phyloP scores from a whole-genome alignment of 129 eudicot species.

The Arctium lappa region DNA sequence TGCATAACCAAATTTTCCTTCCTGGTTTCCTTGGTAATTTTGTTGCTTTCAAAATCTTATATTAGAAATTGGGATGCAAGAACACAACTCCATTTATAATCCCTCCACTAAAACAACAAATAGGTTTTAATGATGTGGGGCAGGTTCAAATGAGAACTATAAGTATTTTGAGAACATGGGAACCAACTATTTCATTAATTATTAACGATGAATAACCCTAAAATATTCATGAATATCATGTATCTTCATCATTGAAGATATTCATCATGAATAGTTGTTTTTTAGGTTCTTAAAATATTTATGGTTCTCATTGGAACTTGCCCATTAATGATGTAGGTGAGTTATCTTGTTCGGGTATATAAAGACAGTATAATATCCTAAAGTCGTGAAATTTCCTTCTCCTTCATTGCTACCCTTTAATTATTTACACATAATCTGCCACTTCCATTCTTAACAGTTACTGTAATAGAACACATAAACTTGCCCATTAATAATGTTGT shows the following conservation, averaged over 20 bases:
- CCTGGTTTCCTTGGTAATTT: no score
- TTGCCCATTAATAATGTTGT: no score
- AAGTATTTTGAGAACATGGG: background rate
- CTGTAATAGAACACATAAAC: conserved; percentile 14
- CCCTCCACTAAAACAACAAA: no score
- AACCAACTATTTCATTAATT: background rate
- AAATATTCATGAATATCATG: background rate
- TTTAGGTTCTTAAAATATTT: background rate
- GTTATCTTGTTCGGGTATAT: background rate
- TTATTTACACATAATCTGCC: conserved; percentile 19
- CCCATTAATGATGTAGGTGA: background rate
- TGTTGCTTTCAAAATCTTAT: no score
- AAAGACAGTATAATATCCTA: background rate
- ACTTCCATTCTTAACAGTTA: background rate
- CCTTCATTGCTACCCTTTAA: background rate
- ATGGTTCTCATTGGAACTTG: background rate
- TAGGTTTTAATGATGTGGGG: no score
- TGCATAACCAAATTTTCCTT: background rate
- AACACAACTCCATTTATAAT: no score
- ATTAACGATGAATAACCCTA: background rate
- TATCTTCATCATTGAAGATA: no score
- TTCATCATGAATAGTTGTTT: background rate
- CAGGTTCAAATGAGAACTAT: no score
- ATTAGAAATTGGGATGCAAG: no score
- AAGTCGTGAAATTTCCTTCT: background rate